Evolutionary conservation across 148 eudicot genomes (phyloP).

Genomic region (Camellia granthamiana): DNA sequence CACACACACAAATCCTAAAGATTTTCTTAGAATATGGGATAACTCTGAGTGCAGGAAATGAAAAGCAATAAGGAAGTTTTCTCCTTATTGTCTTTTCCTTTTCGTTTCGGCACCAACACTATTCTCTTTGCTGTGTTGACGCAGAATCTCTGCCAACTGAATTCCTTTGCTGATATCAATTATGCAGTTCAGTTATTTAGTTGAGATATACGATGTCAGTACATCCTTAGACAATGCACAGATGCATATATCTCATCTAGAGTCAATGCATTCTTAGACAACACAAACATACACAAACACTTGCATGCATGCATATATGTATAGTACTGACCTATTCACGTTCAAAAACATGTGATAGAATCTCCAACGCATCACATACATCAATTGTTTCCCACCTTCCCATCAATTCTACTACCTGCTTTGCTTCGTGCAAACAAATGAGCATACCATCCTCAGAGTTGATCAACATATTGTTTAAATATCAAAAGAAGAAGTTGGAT

Average conservation of each 20-base stretch:
- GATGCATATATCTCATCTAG: too few species aligned
- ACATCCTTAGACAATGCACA: background rate
- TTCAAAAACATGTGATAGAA: slow-evolving; percentile 90
- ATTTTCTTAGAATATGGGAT: too few species aligned
- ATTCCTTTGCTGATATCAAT: too few species aligned
- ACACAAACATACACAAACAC: background rate
- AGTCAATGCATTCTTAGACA: background rate
- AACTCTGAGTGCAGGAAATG: background rate
- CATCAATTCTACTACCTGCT: slow-evolving; percentile 88
- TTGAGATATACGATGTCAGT: background rate
- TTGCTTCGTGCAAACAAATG: slow-evolving; percentile 76
- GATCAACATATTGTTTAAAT: background rate
- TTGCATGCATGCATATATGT: slow-evolving; percentile 9
- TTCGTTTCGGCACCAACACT: background rate
- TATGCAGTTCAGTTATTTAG: too few species aligned
- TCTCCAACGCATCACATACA: slow-evolving; percentile 95
- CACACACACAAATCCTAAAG: too few species aligned
- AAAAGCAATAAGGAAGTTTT: background rate
- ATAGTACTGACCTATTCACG: slow-evolving; percentile 87
- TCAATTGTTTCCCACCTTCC: slow-evolving; percentile 89
- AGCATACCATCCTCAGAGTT: slow-evolving; percentile 11
- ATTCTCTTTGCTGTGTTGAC: too few species aligned
- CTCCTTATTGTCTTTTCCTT: background rate
- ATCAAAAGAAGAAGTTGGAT: background rate
- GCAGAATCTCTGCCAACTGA: too few species aligned